Conservation (phyloP, 2,329 filamentous ascomycete genomes). For the Alternaria sp. region DNA sequence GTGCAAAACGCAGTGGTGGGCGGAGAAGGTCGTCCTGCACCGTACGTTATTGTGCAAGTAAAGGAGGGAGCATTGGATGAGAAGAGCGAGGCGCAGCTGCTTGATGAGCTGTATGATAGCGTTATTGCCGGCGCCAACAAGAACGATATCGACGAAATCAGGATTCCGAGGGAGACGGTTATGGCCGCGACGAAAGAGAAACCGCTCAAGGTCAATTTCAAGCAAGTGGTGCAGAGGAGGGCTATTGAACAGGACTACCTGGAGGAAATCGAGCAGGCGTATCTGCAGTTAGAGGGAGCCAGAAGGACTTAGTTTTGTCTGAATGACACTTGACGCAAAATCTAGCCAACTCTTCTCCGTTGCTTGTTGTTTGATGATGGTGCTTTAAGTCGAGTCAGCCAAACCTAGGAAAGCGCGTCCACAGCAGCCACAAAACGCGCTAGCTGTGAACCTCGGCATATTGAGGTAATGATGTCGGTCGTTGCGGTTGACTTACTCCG, state of each 20-base stretch:
- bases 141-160: too few relatives aligned
- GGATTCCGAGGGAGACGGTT: neutral
- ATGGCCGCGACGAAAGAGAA: conserved; percentile 25
- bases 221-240: conserved; percentile 24
- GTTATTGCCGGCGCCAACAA: conserved; percentile 13
- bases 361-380: neutral
- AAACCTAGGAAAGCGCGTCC: conserved; percentile 1
- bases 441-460: conserved; percentile 25
- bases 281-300: conserved; percentile 3
- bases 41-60: conserved; percentile 29
- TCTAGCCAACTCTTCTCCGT: neutral
- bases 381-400: conserved; percentile 15
- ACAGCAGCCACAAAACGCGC: conserved; percentile 7
- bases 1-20: conserved; percentile 23
- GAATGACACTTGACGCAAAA: neutral
- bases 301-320: neutral
- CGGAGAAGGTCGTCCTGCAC: conserved; percentile 25
- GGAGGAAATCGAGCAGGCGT: conserved; percentile 30
- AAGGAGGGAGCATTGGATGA: conserved; percentile 17
- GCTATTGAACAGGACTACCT: conserved; percentile 28
- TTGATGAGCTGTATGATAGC: conserved; percentile 18
- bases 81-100: conserved; percentile 15
- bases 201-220: conserved; percentile 22
- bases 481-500: conserved; percentile 26
- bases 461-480: conserved; percentile 18